Percentiles rank a stretch among this genome's conserved stretches.
phyloP scores from a whole-genome alignment of 2,329 filamentous ascomycete genomes.

The Myriosclerotinia curreyana region DNA sequence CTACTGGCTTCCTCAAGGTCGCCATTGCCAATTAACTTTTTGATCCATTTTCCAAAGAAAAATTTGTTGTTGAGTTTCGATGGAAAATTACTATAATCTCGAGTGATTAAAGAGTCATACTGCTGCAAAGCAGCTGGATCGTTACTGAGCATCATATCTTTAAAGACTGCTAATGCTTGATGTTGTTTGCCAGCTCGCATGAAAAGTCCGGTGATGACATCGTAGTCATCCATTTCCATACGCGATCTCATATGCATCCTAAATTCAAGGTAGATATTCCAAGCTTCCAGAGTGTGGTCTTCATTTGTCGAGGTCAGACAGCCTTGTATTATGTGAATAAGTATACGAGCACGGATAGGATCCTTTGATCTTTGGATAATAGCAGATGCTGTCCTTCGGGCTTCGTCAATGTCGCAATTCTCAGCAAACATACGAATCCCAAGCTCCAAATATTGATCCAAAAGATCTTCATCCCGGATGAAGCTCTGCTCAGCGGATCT shows the following conservation, averaged over 20 bases:
- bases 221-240: constrained; percentile 73
- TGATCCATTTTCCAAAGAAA: constrained; percentile 86
- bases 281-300: constrained; percentile 55
- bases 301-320: constrained; percentile 51
- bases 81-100: constrained; percentile 43
- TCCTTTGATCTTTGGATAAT: constrained; percentile 48
- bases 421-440: constrained; percentile 64
- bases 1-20: constrained; percentile 68
- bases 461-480: constrained; percentile 30
- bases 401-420: constrained; percentile 56
- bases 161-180: constrained; percentile 72
- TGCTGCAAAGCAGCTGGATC: constrained; percentile 18
- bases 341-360: constrained; percentile 51
- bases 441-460: constrained; percentile 58
- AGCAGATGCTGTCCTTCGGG: constrained; percentile 53
- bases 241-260: constrained; percentile 56
- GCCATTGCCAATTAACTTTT: constrained; percentile 71
- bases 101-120: constrained; percentile 30
- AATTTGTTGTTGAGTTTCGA: constrained; percentile 64
- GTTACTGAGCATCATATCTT: constrained; percentile 73
- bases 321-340: constrained; percentile 67
- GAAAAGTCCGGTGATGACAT: constrained; percentile 68
- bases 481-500: constrained; percentile 39
- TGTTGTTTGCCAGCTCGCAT: constrained; percentile 62
- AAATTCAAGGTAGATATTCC: constrained; percentile 64